These are phyloP conservation scores for Cladophialophora bantiana DNA, from an alignment of 2,329 filamentous ascomycete species.

Conservation along the genomic window DNA sequence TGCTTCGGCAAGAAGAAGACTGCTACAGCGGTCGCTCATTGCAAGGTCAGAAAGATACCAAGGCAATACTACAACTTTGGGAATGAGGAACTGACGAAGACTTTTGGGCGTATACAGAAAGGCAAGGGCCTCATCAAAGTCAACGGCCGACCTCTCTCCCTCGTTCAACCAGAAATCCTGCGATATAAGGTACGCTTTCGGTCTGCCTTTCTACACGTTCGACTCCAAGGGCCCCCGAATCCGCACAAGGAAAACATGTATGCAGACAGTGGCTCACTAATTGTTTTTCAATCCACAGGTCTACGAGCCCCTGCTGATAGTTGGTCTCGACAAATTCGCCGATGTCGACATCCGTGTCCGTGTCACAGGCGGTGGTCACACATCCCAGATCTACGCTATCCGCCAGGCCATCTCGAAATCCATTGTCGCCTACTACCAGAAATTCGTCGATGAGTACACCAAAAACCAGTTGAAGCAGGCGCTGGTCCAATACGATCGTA, in stretches of 20 bases:
- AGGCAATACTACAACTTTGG: neutral
- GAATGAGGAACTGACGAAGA: constrained; percentile 12
- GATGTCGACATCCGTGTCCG: constrained; percentile 97
- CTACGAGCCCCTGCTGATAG: constrained; percentile 97
- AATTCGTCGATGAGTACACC: constrained; percentile 99
- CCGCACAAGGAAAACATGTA: constrained; percentile 9
- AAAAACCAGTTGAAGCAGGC: constrained; percentile 99
- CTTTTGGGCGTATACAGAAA: constrained; percentile 56
- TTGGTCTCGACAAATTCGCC: constrained; percentile 97
- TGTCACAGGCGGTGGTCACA: constrained; percentile 96
- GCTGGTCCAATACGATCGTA: constrained; percentile 93
- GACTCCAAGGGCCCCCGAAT: neutral
- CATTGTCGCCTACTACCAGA: constrained; percentile 98
- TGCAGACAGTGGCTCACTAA: constrained; percentile 17
- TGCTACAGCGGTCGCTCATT: constrained; percentile 86
- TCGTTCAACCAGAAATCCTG: constrained; percentile 95
- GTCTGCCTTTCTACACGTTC: constrained; percentile 11
- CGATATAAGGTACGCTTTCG: constrained; percentile 81
- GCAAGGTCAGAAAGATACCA: constrained; percentile 71
- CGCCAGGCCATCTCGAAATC: constrained; percentile 98
- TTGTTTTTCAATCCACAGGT: constrained; percentile 61
- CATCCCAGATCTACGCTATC: constrained; percentile 96
- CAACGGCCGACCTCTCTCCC: constrained; percentile 93
- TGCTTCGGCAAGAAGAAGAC: constrained; percentile 99
- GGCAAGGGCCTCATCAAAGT: constrained; percentile 95